A percentile compares a stretch with the other conserved stretches of the same genome.
These are phyloP conservation scores for Pestalotiopsis sp. DNA, from an alignment of 2,329 filamentous ascomycete species.

Conservation along the genomic window DNA sequence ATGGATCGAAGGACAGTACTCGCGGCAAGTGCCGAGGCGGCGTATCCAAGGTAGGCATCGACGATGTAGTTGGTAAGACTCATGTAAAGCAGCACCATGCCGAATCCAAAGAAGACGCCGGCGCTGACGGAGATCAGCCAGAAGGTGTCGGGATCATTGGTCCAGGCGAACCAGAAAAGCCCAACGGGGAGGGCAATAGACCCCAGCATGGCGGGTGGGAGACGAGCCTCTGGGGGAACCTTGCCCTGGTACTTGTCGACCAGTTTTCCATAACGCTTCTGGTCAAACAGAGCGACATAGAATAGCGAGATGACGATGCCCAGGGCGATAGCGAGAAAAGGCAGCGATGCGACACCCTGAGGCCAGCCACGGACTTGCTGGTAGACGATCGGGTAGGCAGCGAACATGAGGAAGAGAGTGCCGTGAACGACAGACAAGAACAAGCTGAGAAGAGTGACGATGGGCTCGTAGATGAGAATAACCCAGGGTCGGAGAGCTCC, in stretches of 20 bases:
- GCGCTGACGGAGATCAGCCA: slow-evolving; percentile 15
- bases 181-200: slow-evolving; percentile 16
- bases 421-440: slow-evolving; percentile 52
- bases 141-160: slow-evolving; percentile 12
- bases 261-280: slow-evolving; percentile 44
- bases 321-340: slow-evolving; percentile 59
- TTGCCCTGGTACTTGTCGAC: slow-evolving; percentile 46
- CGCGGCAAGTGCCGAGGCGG: slow-evolving; percentile 17
- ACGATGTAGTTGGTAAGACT: slow-evolving; percentile 13
- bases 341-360: slow-evolving; percentile 51
- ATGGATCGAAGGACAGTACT: slow-evolving; percentile 48
- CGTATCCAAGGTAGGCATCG: slow-evolving; percentile 16
- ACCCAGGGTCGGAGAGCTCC: slow-evolving; percentile 20
- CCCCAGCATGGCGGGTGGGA: slow-evolving; percentile 50
- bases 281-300: slow-evolving; percentile 46
- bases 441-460: slow-evolving; percentile 56
- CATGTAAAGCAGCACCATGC: slow-evolving; percentile 16
- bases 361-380: slow-evolving; percentile 51
- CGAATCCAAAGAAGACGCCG: slow-evolving; percentile 17
- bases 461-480: slow-evolving; percentile 59
- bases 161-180: slow-evolving; percentile 18
- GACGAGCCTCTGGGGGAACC: slow-evolving; percentile 59
- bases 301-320: slow-evolving; percentile 54
- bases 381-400: slow-evolving; percentile 54
- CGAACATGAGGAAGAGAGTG: slow-evolving; percentile 46